phyloP scores from a whole-genome alignment of 257 asterid species.

The Ilex aquifolium region DNA sequence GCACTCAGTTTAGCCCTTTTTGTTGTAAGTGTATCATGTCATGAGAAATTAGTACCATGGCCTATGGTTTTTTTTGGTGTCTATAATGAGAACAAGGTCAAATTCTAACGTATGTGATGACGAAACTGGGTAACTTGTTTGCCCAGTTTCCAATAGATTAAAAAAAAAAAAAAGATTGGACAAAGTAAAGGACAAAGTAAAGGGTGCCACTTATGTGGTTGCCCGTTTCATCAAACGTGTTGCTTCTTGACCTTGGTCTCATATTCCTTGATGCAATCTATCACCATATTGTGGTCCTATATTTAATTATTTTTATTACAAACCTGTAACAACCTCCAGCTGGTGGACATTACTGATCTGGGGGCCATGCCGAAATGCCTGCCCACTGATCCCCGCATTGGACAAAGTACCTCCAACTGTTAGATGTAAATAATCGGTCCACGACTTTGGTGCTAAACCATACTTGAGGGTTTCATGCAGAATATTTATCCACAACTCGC shows the following conservation, averaged over 20 bases:
- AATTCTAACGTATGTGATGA: conserved; percentile 1
- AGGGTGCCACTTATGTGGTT: not conserved
- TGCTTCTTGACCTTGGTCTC: conserved; percentile 8
- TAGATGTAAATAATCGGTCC: conserved; percentile 90
- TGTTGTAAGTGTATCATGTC: not conserved
- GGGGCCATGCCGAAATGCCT: conserved; percentile 91
- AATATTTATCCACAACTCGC: conserved; percentile 80
- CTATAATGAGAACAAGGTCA: not conserved
- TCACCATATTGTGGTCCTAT: not conserved
- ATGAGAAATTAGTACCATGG: not conserved
- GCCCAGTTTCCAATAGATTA: not conserved
- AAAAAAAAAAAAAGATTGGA: conserved; percentile 4
- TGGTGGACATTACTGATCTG: conserved; percentile 85
- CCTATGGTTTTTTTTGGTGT: not conserved
- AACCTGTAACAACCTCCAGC: conserved; percentile 93
- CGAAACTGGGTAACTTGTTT: not conserved
- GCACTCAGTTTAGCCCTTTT: conserved; percentile 20
- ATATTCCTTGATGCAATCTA: not conserved
- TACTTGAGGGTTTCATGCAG: conserved; percentile 64
- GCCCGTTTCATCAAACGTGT: not conserved
- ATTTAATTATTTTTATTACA: conserved; percentile 9
- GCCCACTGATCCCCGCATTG: conserved; percentile 92
- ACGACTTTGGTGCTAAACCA: conserved; percentile 80
- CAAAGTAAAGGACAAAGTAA: conserved; percentile 1
- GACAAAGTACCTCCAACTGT: conserved; percentile 92